Evolutionary conservation across 352 stramenopile species (phyloP), one percentile per base, ranked within the genome.

Genomic region (Globisporangium iwayamae): DNA sequence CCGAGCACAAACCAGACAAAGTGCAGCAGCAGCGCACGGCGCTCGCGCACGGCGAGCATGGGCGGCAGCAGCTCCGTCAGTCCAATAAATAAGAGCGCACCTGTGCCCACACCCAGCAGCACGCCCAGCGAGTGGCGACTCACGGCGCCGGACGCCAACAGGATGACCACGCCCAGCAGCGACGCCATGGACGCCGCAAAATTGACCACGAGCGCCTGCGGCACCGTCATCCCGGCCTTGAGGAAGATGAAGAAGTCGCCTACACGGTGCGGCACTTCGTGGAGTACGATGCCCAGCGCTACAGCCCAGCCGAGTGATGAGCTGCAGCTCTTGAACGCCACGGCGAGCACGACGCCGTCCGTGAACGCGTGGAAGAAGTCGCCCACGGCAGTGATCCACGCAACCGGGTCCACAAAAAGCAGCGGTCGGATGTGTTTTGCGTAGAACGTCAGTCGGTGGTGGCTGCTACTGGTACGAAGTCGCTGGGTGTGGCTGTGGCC

Each of bases 221-320:
- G 6, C 3, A 68, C 56, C 7, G 18, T 20, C 65, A 70, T 67
- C 3, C 65, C 65, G 30, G 66, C 60, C 36, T 68, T 68, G 5
- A 71, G 32, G 52, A 51, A 71, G 66, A 71, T 71, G 60, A 71
- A 71, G 34, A 69, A 71, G 46, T 71, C 63, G 20, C 66, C 66
- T 5, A 71, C 66, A 25, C 66, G 61, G 28, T 71, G 66, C 47
- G 66, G 66, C 20, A 71, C 63, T 39, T 71, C 66, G 63, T 71
- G 66, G 8, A 71, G 66, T 61, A 71, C 66, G 43, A 71, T n/a
- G 25, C 66, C 63, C 4, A 71, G 28, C n/a, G 61, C 66, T 6
- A 71, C 63, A 2, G 61, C 59, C 66, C 66, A 71, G 48, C 61
- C 66, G 45, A 71, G 55, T 22, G 66, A 45, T 16, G 57, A 20